These are phyloP conservation scores for Pichia sp. DNA, from an alignment of 1,139 yeast species.

Conservation along the genomic window DNA sequence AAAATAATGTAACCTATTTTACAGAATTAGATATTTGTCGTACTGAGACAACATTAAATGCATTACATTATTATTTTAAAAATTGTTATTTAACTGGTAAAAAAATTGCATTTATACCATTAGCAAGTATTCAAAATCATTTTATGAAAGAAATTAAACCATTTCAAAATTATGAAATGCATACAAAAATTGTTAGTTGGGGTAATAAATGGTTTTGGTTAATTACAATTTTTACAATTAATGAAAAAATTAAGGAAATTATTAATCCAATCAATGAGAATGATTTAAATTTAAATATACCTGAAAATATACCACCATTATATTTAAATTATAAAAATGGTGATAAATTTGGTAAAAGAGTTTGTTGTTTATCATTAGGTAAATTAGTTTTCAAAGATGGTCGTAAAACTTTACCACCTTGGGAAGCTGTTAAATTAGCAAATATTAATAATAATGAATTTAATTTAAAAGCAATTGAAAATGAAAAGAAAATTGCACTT, in stretches of 20 bases:
- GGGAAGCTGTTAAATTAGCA: conserved; percentile 2
- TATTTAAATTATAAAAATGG: conserved; percentile 2
- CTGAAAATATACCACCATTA: conserved; percentile 8
- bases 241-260: conserved; percentile 8
- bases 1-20: conserved; percentile 80
- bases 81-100: not conserved
- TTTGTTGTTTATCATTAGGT: conserved; percentile 54
- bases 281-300: not conserved
- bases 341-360: conserved; percentile 12
- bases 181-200: conserved; percentile 70
- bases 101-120: conserved; percentile 61
- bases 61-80: conserved; percentile 8
- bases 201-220: conserved; percentile 82
- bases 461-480: not conserved
- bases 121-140: conserved; percentile 63
- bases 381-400: conserved; percentile 69
- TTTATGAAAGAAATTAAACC: conserved; percentile 72
- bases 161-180: conserved; percentile 51
- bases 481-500: not conserved
- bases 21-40: conserved; percentile 80
- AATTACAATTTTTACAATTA: conserved; percentile 46
- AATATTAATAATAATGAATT: not conserved
- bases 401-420: conserved; percentile 37
- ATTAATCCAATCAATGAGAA: too few relatives aligned
- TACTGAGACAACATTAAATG: conserved; percentile 48